These are phyloP conservation scores for Naganishia friedmannii DNA, from an alignment of 768 basidiomycete genomes.

Conservation along the genomic window DNA sequence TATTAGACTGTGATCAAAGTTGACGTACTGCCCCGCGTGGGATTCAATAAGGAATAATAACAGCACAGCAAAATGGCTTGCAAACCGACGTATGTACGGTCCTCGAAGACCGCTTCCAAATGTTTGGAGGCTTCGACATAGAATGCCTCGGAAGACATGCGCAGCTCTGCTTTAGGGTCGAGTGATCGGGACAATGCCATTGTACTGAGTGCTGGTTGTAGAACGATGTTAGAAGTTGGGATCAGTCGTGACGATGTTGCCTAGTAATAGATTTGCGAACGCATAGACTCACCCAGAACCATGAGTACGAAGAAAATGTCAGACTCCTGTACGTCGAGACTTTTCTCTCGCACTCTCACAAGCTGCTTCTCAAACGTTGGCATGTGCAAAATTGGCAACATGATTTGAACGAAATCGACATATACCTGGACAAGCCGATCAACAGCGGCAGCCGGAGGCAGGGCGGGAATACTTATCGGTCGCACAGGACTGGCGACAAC, in stretches of 20 bases:
- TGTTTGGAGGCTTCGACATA: conserved; percentile 53
- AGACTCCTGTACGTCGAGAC: conserved; percentile 46
- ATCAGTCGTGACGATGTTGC: neutral
- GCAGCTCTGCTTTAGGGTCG: conserved; percentile 52
- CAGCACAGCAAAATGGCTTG: conserved; percentile 51
- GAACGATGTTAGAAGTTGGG: neutral
- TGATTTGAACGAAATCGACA: conserved; percentile 53
- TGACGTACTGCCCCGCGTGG: conserved; percentile 48
- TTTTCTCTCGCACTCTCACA: conserved; percentile 45
- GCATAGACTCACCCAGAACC: conserved; percentile 47
- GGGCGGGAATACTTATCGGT: conserved; percentile 45
- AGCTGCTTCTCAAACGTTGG: conserved; percentile 50
- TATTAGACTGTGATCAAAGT: neutral
- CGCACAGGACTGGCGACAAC: neutral
- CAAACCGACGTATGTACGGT: conserved; percentile 48
- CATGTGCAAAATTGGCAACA: conserved; percentile 53
- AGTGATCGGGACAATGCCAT: conserved; percentile 52
- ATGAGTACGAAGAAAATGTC: conserved; percentile 54
- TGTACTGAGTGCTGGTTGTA: conserved; percentile 46
- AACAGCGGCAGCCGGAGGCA: conserved; percentile 52
- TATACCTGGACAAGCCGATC: conserved; percentile 52
- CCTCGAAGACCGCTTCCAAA: conserved; percentile 51
- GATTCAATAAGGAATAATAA: conserved; percentile 54
- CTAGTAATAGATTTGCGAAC: neutral
- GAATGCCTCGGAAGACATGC: conserved; percentile 52